Base-by-base conservation (phyloP, 2,329 filamentous ascomycete species). In the Ceratocystis diversiconidia region DNA sequence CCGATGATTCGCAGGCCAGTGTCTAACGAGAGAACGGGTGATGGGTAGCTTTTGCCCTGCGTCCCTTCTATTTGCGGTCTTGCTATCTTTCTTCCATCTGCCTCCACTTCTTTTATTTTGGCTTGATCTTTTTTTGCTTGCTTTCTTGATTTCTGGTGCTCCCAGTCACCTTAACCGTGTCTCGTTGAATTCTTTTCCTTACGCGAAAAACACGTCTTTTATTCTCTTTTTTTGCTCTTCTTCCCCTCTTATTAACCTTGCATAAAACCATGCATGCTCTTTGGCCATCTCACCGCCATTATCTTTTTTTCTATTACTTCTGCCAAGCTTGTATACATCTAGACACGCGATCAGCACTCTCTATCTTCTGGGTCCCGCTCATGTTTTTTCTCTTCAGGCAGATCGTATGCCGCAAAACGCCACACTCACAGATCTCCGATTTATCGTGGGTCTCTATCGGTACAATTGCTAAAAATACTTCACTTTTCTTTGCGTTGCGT, bases 1-100 rank as follows among this genome's bases (percentile, higher is more conserved):
- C 72, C 57, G 72, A 73, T 60, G 74, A 74, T 66, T 66, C 73
- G 59, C 72, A 74, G 68, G 71, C 72, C 12, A 72, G 73, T 15
- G 72, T 74, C 67, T 74, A 70, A 69, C 64, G 57, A 63, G n/a
- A 8, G 17, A 52, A 17, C 22, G 32, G 32, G 32, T 36, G 32
- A 36, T 10, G 8, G 36, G 10, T 41, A 8, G 1, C 36, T 12
- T 12, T 41, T 41, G 10, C 12, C 12, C 36, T 41, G 36, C 36
- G 10, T n/a, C 19, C 8, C 22, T 7, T 48, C 1, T 7, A 19
- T 22, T 60, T 68, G 25, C 70, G 66, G 68, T 66, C 66, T 62
- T 12, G 60, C 43, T 57, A 32, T 22, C 19, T 22, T 48, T 8
- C 5, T 22, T 48, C 46, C 41, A 7, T 64, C 19, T 65, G 10